Evolutionary conservation across 2,329 filamentous ascomycete species (phyloP), one percentile per base, ranked within the genome.

Genomic region (Cephalotrichum gorgonifer): DNA sequence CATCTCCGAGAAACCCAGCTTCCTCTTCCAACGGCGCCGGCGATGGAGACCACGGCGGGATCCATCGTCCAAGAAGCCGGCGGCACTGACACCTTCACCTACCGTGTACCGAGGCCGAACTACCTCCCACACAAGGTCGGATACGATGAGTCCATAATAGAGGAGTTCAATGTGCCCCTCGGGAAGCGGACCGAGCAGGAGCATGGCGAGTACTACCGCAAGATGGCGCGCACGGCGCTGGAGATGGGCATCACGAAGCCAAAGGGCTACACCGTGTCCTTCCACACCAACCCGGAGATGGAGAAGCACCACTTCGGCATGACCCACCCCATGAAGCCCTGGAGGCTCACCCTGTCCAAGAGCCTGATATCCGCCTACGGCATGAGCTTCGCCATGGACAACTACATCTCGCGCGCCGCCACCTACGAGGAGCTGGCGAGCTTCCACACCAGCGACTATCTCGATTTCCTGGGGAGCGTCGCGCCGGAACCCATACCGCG

Each of bases 281-380:
- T 90, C 68, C 93, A 98, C 65, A 88, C 89, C 69, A 96, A 96
- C 60, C 87, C 90, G 2, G 83, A 88, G 52, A 94, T 97, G 63
- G 93, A 98, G 69, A 86, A 86, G 62, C 91, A 97, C 67, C 93
- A 98, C 66, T 98, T 98, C 64, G 93, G 93, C 55, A 85, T 88
- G 68, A 90, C 88, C 9, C 93, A 98, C 71, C 93, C 93, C 20
- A 98, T 98, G 93, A 98, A 98, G 66, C 93, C 93, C 51, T 97
- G 93, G 91, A 87, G 93, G 31, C 72, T 98, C 54, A 96, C 90
- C 15, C 76, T 98, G 49, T 94, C 93, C 50, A 97, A 98, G 65
- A 88, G 93, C 59, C 79, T 98, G 43, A 88, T 98, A 54, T 84
- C 94, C 62, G 86, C 88, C 1, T 97, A 97, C 64, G 93, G 93